A percentile compares a stretch with the other conserved stretches of the same genome.
These are phyloP conservation scores for Xylariaceae sp. DNA, from an alignment of 2,329 filamentous ascomycete genomes.

Conservation along the genomic window DNA sequence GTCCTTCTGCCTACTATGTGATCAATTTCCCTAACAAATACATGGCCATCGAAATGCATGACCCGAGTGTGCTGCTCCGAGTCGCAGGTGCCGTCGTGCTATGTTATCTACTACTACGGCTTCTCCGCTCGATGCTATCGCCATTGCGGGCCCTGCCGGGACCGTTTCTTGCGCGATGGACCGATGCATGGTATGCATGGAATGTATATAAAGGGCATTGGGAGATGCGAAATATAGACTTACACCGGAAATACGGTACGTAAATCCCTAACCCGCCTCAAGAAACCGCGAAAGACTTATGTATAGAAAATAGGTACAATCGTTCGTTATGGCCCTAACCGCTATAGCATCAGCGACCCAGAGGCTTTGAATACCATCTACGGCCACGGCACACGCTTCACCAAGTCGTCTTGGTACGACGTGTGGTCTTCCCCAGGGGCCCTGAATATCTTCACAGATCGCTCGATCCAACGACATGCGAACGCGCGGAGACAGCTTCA, in stretches of 20 bases:
- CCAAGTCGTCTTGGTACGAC: conserved; percentile 45
- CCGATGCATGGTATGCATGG: conserved; percentile 22
- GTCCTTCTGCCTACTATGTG: too few relatives aligned
- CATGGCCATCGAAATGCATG: conserved; percentile 1
- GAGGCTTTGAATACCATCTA: conserved; percentile 52
- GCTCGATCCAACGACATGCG: conserved; percentile 37
- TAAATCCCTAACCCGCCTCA: background rate
- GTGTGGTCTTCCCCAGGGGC: conserved; percentile 33
- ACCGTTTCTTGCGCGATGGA: conserved; percentile 21
- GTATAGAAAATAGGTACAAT: too few relatives aligned
- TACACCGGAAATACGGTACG: conserved; percentile 20
- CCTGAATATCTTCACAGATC: conserved; percentile 43
- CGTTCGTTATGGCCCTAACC: conserved; percentile 55
- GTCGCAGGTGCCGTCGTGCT: background rate
- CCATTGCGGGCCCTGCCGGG: conserved; percentile 19
- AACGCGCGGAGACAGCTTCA: conserved; percentile 40
- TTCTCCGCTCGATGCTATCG: conserved; percentile 6
- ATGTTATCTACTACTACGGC: background rate
- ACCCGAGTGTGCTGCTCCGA: background rate
- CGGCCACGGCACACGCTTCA: conserved; percentile 44
- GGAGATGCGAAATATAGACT: conserved; percentile 14
- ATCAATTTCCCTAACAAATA: too few relatives aligned
- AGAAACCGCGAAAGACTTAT: too few relatives aligned
- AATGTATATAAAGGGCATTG: conserved; percentile 6
- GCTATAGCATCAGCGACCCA: conserved; percentile 54